These are phyloP conservation scores for Avena insularis DNA, from an alignment of 176 grass and related monocot genomes.

Conservation along the genomic window DNA sequence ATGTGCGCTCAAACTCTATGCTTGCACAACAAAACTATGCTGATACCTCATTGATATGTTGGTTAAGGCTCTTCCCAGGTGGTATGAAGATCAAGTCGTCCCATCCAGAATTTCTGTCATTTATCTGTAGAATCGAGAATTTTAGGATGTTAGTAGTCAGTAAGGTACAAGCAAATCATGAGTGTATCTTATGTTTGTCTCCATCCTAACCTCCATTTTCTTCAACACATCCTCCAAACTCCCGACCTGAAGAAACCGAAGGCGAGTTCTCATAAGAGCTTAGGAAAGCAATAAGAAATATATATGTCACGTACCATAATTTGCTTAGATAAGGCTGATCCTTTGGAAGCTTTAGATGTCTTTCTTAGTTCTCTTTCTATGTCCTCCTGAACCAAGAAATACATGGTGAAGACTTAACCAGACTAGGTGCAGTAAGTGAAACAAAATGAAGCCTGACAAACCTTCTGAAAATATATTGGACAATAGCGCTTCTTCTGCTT, in stretches of 20 bases:
- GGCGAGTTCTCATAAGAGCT: conserved; percentile 19
- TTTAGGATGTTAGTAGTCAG: not conserved
- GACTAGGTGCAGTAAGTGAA: not conserved
- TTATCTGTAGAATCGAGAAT: conserved; percentile 62
- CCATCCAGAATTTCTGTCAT: conserved; percentile 90
- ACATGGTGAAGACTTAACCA: conserved; percentile 28
- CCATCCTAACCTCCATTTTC: conserved; percentile 90
- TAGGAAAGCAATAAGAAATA: conserved; percentile 8
- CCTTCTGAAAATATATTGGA: conserved; percentile 98
- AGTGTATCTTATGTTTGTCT: conserved; percentile 6
- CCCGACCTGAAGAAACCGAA: conserved; percentile 68
- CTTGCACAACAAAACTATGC: conserved; percentile 49
- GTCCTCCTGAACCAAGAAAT: conserved; percentile 66
- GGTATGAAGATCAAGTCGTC: conserved; percentile 98
- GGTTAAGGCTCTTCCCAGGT: conserved; percentile 79
- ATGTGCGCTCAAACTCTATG: conserved; percentile 31
- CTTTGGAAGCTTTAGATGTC: conserved; percentile 62
- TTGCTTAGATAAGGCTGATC: conserved; percentile 69
- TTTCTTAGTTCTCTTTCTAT: conserved; percentile 92
- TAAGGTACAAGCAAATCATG: not conserved
- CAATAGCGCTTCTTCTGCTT: conserved; percentile 95
- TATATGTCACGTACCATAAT: conserved; percentile 67
- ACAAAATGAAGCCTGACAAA: conserved; percentile 39
- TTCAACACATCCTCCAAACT: conserved; percentile 95
- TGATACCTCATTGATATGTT: conserved; percentile 87